phyloP scores from a whole-genome alignment of 1,284 basidiomycete genomes.

The Cryptococcus depauperatus region DNA sequence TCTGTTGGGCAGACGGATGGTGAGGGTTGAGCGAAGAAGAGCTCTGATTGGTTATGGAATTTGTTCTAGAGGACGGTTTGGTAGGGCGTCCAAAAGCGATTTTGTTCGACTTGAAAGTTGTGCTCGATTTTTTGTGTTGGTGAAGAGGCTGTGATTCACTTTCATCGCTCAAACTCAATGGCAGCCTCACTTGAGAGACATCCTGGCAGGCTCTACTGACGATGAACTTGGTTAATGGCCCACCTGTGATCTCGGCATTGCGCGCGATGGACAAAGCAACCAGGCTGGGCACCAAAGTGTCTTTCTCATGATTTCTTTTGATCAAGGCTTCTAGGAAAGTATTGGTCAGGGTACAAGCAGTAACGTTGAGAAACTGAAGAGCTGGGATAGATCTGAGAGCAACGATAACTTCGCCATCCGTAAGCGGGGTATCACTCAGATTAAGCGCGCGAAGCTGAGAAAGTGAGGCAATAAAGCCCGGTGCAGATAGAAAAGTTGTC shows the following conservation, averaged over 20 bases:
- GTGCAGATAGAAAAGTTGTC: slow-evolving; percentile 5
- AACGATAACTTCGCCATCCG: slow-evolving; percentile 5
- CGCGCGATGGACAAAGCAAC: slow-evolving; percentile 24
- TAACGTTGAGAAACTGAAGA: slow-evolving; percentile 28
- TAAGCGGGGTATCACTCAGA: slow-evolving; percentile 15
- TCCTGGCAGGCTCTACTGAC: slow-evolving; percentile 14
- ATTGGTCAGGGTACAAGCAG: slow-evolving; percentile 18
- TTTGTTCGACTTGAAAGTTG: not conserved
- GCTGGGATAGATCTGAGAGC: slow-evolving; percentile 7
- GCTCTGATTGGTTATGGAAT: not conserved
- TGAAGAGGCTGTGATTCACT: not conserved
- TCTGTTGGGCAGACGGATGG: not conserved
- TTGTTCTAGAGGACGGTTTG: not conserved
- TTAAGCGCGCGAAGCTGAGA: slow-evolving; percentile 21
- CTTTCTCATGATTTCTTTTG: slow-evolving; percentile 3
- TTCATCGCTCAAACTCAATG: too few species aligned
- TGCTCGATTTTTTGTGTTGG: not conserved
- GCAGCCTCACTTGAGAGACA: too few species aligned
- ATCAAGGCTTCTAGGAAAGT: slow-evolving; percentile 23
- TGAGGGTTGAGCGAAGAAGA: not conserved
- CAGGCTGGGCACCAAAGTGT: slow-evolving; percentile 24
- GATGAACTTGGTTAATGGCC: slow-evolving; percentile 18
- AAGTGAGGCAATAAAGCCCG: slow-evolving; percentile 10
- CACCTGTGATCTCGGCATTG: slow-evolving; percentile 17
- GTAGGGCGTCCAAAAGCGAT: not conserved